Conservation (phyloP, 2,329 filamentous ascomycete genomes). For the Ceratocystis diversiconidia region DNA sequence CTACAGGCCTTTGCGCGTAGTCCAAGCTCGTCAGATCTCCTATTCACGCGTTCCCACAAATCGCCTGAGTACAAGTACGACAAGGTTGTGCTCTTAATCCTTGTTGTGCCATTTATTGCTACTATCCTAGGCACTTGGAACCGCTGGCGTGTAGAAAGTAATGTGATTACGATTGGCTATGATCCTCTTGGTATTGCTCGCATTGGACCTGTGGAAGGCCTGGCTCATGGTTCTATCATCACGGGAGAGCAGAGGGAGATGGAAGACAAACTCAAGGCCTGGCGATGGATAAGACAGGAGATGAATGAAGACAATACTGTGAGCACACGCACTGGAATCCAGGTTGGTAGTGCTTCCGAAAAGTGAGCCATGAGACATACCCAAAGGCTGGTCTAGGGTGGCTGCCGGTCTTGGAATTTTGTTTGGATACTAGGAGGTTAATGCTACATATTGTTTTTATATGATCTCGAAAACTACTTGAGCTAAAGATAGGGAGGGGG, state of each 20-base stretch:
- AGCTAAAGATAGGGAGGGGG: too few species aligned
- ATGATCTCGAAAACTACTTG: too few species aligned
- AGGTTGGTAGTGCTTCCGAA: background rate
- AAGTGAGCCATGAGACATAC: background rate
- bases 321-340: background rate
- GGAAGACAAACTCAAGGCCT: background rate
- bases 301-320: background rate
- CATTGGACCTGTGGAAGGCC: background rate
- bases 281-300: background rate
- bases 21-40: background rate
- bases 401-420: too few species aligned
- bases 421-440: too few species aligned
- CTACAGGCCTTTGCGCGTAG: background rate
- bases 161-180: background rate
- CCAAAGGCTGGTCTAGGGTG: background rate
- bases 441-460: too few species aligned
- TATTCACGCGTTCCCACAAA: background rate
- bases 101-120: background rate
- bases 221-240: background rate
- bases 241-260: background rate
- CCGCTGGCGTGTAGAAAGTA: background rate
- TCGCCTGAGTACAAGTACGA: background rate
- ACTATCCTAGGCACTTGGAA: background rate
- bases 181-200: background rate
- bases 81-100: background rate